A percentile compares a stretch with the other conserved stretches of the same genome.
These are phyloP conservation scores for Ormosia emarginata DNA, from an alignment of 306 rosid genomes.

Conservation along the genomic window DNA sequence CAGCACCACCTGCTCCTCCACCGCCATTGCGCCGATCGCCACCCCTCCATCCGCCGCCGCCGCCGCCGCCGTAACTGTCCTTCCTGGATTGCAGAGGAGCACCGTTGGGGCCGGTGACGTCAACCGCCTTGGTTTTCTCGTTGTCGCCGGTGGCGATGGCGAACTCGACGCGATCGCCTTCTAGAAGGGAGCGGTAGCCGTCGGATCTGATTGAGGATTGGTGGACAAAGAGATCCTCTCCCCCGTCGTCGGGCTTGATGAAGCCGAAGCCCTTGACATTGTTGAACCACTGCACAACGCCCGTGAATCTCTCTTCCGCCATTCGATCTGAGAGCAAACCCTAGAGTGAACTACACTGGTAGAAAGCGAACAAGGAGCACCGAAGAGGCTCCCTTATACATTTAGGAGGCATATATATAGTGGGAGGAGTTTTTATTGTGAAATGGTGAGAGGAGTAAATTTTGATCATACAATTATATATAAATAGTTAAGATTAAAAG, in stretches of 20 bases:
- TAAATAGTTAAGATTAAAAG: no score
- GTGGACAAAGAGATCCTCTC: slow-evolving; percentile 82
- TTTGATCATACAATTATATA: no score
- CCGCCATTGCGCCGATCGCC: slow-evolving; percentile 50
- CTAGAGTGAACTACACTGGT: slow-evolving; percentile 5
- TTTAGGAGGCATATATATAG: no score
- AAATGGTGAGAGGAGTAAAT: no score
- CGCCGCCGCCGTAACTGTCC: slow-evolving; percentile 26
- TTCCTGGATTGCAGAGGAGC: slow-evolving; percentile 44
- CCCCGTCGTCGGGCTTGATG: slow-evolving; percentile 72
- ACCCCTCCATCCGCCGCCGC: slow-evolving; percentile 54
- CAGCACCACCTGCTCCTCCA: slow-evolving; percentile 31
- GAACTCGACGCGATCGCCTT: slow-evolving; percentile 74
- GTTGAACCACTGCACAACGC: slow-evolving; percentile 81
- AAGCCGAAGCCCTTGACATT: slow-evolving; percentile 80
- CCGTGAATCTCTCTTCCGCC: slow-evolving; percentile 75
- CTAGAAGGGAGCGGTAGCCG: slow-evolving; percentile 62
- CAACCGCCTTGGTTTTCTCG: slow-evolving; percentile 74
- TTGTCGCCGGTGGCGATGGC: slow-evolving; percentile 52
- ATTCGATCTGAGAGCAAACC: slow-evolving; percentile 37
- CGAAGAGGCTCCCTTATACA: no score
- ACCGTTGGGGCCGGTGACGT: slow-evolving; percentile 70
- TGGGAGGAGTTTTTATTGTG: no score
- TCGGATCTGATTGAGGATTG: slow-evolving; percentile 86
- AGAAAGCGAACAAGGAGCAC: not conserved